Conservation (phyloP, 1,139 yeast genomes). For the Suhomyces chickasaworum region DNA sequence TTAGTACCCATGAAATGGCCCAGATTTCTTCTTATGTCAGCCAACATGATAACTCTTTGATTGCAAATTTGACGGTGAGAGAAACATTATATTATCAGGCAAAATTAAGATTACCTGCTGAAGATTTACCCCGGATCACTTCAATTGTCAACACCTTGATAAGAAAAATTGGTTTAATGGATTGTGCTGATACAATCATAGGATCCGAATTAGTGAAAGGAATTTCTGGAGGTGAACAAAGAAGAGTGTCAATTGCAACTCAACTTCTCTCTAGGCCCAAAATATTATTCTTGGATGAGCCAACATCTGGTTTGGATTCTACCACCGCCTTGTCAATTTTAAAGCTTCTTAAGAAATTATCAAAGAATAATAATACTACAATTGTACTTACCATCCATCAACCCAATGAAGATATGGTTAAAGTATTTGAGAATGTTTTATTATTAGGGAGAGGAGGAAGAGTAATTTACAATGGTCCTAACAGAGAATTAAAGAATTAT, state of each 20-base stretch:
- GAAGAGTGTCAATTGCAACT: slow-evolving; percentile 80
- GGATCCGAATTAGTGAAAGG: slow-evolving; percentile 78
- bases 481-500: slow-evolving; percentile 47
- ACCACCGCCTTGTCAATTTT: slow-evolving; percentile 75
- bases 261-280: slow-evolving; percentile 74
- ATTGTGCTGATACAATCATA: slow-evolving; percentile 74
- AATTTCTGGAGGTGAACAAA: slow-evolving; percentile 82
- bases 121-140: slow-evolving; percentile 33
- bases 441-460: slow-evolving; percentile 73
- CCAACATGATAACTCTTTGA: slow-evolving; percentile 74
- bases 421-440: slow-evolving; percentile 64
- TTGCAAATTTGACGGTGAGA: slow-evolving; percentile 70
- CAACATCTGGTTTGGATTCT: slow-evolving; percentile 86
- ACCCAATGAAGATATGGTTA: slow-evolving; percentile 69
- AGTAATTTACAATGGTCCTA: slow-evolving; percentile 62
- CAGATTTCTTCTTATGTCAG: slow-evolving; percentile 70
- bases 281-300: slow-evolving; percentile 76
- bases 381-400: slow-evolving; percentile 82
- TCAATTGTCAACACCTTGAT: slow-evolving; percentile 55
- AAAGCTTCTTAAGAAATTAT: slow-evolving; percentile 57
- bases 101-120: slow-evolving; percentile 54
- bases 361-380: slow-evolving; percentile 62
- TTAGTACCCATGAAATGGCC: slow-evolving; percentile 43
- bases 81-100: slow-evolving; percentile 80
- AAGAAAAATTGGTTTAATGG: slow-evolving; percentile 67